Percentiles rank a stretch among this genome's conserved stretches.
Evolutionary conservation across 306 rosid species (phyloP).

Genomic region (Dalbergia cultrata): DNA sequence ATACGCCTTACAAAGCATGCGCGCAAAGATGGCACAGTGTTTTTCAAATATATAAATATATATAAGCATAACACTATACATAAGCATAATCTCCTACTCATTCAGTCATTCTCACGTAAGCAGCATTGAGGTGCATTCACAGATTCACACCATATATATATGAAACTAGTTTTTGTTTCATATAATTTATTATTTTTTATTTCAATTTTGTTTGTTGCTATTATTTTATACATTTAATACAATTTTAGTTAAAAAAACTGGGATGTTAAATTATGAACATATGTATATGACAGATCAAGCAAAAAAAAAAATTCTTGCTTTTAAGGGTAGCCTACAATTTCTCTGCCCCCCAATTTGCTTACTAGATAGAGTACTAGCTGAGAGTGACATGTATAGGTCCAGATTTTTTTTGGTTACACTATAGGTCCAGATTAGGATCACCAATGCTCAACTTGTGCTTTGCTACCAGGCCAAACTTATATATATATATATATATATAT

Average conservation of each 20-base stretch:
- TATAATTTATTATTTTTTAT: background rate
- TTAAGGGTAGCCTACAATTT: too few species aligned
- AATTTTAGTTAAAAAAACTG: too few species aligned
- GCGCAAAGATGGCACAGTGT: conserved; percentile 42
- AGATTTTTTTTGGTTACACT: too few species aligned
- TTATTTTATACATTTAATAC: too few species aligned
- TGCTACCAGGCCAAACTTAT: background rate
- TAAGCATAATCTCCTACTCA: conserved; percentile 30
- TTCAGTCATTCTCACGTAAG: conserved; percentile 62
- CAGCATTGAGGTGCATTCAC: conserved; percentile 49
- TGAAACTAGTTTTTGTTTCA: too few species aligned
- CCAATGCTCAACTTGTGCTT: conserved; percentile 2
- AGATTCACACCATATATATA: too few species aligned
- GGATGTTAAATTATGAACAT: too few species aligned
- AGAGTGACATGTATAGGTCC: background rate
- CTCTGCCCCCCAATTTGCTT: background rate
- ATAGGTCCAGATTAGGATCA: background rate
- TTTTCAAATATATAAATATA: background rate
- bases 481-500: background rate
- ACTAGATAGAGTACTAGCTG: background rate
- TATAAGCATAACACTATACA: background rate
- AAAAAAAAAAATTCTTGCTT: too few species aligned
- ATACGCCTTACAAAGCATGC: conserved; percentile 61
- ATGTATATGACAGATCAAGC: too few species aligned
- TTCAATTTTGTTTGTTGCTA: too few species aligned